Conservation (phyloP, 73 alveolate genomes). For the Paramecium primaurelia region DNA sequence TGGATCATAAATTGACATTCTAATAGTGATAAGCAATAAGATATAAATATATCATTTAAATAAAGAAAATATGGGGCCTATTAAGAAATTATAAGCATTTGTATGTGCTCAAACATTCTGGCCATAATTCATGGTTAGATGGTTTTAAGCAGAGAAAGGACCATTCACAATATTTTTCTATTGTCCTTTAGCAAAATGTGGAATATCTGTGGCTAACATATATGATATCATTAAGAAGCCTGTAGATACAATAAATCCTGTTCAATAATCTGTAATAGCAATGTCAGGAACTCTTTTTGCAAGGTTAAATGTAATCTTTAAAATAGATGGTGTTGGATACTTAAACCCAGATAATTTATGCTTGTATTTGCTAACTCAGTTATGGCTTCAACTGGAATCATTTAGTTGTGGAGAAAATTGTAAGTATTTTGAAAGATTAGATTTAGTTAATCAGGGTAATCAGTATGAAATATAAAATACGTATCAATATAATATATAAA, state of each 20-base stretch:
- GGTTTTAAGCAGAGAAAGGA: slow-evolving; percentile 18
- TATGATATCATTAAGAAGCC: slow-evolving; percentile 1
- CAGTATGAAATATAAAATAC: not conserved
- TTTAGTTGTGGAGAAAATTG: not conserved
- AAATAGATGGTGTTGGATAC: slow-evolving; percentile 35
- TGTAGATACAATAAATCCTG: not conserved
- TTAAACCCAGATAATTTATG: not conserved
- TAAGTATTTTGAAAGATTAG: not conserved
- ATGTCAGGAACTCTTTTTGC: not conserved
- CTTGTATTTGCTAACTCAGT: not conserved
- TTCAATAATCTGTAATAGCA: not conserved
- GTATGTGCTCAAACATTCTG: slow-evolving; percentile 8
- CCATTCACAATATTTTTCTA: slow-evolving; percentile 40
- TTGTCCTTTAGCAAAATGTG: slow-evolving; percentile 3
- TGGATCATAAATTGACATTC: not conserved
- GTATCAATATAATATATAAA: not conserved
- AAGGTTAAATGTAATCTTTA: not conserved
- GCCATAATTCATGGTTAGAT: not conserved
- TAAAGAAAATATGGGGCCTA: not conserved
- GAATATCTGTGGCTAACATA: slow-evolving; percentile 19
- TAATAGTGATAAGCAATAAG: not conserved
- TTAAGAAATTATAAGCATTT: not conserved
- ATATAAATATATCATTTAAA: not conserved
- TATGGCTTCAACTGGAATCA: not conserved
- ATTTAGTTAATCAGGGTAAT: not conserved